Base-by-base conservation (phyloP, 1,284 basidiomycete species). In the Neolentinus lepideus region DNA sequence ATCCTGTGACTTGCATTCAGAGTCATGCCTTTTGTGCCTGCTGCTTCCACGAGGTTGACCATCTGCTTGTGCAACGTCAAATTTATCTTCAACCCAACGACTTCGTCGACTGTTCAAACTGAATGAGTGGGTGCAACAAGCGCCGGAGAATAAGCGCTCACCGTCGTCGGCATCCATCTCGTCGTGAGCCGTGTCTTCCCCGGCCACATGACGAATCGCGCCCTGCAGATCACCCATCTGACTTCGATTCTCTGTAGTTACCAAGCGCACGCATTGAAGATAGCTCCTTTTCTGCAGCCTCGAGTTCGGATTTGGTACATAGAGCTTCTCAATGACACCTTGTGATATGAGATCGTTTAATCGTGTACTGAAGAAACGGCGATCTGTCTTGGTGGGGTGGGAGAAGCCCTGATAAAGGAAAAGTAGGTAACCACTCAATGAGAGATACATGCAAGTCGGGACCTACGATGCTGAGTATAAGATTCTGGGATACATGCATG, bases 61-160 rank as follows among this genome's bases (percentile, higher is more conserved):
- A 92, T 81, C 66, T 93, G 91, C 57, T 81, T 81, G 62, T 92
- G 87, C 52, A 92, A 74, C 1, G 87, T 83, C 11, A 81, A 63
- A 61, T 84, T 84, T 58, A 75, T 66, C 62, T 81, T 87, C 26
- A 88, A 67, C 6, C 75, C 69, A 51, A 61, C 52, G 52, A 59
- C 50, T 36, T 62, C 65, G 12, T 63, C 61, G 8, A 47, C 56
- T 56, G 16, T 53, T 31, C 31, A 9, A 9, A 16, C 33, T 4
- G 19, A 9, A 2, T 19, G 24, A 31, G 26, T 36, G n/a, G 53
- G 35, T 16, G 19, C 2, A 14, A 35, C 54, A 16, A 31, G 14
- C 31, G 33, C n/a, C 9, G 33, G 25, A n/a, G 12, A 35, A 27
- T 38, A 19, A 26, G 3, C n/a, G 25, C 21, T 9, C 22, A 45